Base-by-base conservation (phyloP, 805 yeast genomes). In the Brettanomyces naardenensis region DNA sequence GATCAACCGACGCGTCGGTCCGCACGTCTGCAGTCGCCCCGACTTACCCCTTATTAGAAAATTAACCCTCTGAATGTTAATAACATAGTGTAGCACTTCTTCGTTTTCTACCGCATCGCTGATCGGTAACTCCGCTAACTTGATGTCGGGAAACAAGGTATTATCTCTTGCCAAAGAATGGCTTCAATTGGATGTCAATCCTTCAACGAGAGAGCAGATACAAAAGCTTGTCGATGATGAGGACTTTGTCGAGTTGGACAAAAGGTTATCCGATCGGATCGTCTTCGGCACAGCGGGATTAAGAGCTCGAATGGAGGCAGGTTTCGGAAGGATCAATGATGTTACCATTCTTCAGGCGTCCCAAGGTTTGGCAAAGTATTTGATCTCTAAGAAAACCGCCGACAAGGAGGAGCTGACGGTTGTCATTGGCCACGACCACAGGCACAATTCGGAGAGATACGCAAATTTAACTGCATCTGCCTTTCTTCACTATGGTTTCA, bases 221-320 rank as follows among this genome's bases (percentile, higher is more conserved):
- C 42, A 52, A 15, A 48, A 55, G 1, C 65, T 85, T 5, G 65
- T 67, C 11, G 51, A 53, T 1, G 41, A 45, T 0, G 46, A 58
- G 3, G 53, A 75, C 41, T 59, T 62, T 47, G 58, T 51, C 0
- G 75, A 64, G 37, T 63, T 87, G 28, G 73, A 71, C 32, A 53
- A 54, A 28, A 65, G 82, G 36, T 64, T 87, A 22, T 52, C 71
- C 31, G 47, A 52, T n/a, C 61, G 95, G 37, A 80, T 89, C 20
- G 64, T 77, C 10, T 90, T 90, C 59, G 97, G 97, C 0, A 90
- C 97, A 0, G 96, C 97, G 3, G 97, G 97, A 0, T 71, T 92
- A 34, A 66, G 98, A 20, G 75, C 95, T 2, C 64, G 69, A 18
- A 88, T 92, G 96, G 89, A 79, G 44, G 87, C 96, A 0, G 97